Conservation (phyloP, 345 rosid species). For the Linum trigynum region DNA sequence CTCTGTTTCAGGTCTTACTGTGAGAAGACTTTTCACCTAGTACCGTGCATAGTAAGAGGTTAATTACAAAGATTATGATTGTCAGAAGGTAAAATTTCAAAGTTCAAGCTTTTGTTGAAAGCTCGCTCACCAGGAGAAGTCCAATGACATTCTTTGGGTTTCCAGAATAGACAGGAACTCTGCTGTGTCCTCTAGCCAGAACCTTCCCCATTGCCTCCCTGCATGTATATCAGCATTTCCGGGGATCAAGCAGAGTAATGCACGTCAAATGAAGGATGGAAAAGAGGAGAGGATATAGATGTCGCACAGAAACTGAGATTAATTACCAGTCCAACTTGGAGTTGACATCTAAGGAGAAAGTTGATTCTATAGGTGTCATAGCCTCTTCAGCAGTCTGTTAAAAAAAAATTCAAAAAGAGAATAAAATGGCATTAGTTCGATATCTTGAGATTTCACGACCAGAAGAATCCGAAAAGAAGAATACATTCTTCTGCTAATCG, state of each 20-base stretch:
- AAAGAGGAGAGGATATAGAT: background rate
- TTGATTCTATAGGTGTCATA: slow-evolving; percentile 98
- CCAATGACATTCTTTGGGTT: slow-evolving; percentile 83
- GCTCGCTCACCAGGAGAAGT: slow-evolving; percentile 63
- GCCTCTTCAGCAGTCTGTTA: slow-evolving; percentile 96
- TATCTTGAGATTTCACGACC: background rate
- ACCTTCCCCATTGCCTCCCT: slow-evolving; percentile 94
- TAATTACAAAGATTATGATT: no score
- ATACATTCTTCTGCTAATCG: background rate
- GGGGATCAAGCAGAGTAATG: slow-evolving; percentile 1
- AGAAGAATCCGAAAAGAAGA: background rate
- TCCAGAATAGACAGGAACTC: slow-evolving; percentile 86
- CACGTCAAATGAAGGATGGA: background rate
- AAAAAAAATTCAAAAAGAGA: slow-evolving; percentile 15
- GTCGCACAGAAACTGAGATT: background rate
- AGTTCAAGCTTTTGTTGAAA: no score
- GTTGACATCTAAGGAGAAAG: slow-evolving; percentile 91
- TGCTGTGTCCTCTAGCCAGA: slow-evolving; percentile 92
- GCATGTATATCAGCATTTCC: slow-evolving; percentile 11
- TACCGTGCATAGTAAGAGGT: slow-evolving; percentile 7
- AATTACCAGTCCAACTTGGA: slow-evolving; percentile 93
- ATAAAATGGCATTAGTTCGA: background rate
- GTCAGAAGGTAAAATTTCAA: background rate
- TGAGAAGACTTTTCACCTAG: slow-evolving; percentile 92
- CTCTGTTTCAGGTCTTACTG: slow-evolving; percentile 93